Conservation (phyloP, 2,329 filamentous ascomycete species). For the Rutstroemia sydowiana region DNA sequence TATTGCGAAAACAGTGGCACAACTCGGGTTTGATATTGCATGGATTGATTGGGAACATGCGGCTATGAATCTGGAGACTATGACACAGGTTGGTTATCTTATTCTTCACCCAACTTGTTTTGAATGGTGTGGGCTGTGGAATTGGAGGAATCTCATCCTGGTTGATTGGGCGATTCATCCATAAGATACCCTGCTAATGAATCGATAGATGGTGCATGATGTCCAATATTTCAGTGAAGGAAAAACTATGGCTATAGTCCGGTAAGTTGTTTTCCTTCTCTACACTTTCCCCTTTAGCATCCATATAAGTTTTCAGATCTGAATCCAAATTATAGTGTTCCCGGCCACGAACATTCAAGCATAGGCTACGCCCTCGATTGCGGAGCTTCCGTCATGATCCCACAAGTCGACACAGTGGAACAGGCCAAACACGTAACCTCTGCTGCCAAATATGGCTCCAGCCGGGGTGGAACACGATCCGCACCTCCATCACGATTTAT, state of each 20-base stretch:
- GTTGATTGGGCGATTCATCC: too few relatives aligned
- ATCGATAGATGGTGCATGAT: slow-evolving; percentile 38
- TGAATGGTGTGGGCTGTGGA: too few relatives aligned
- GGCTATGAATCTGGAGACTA: slow-evolving; percentile 40
- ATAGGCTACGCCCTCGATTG: slow-evolving; percentile 42
- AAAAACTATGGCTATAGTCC: slow-evolving; percentile 38
- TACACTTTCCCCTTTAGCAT: neutral
- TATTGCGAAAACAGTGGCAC: slow-evolving; percentile 35
- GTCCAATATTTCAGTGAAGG: slow-evolving; percentile 40
- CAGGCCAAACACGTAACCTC: slow-evolving; percentile 38
- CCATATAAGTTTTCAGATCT: neutral
- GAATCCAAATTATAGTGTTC: slow-evolving; percentile 27
- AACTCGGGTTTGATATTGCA: slow-evolving; percentile 37
- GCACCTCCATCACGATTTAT: slow-evolving; percentile 38
- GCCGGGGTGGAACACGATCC: slow-evolving; percentile 35
- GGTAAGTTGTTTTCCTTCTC: too few relatives aligned
- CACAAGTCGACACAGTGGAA: slow-evolving; percentile 41
- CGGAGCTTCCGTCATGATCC: slow-evolving; percentile 41
- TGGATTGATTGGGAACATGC: slow-evolving; percentile 44
- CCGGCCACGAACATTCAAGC: slow-evolving; percentile 39
- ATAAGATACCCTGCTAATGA: neutral
- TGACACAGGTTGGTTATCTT: slow-evolving; percentile 36
- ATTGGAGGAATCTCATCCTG: too few relatives aligned
- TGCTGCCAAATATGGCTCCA: slow-evolving; percentile 38
- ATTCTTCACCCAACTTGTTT: too few relatives aligned